Evolutionary conservation across 2,329 filamentous ascomycete species (phyloP).

Genomic region (Diaporthe australafricana): DNA sequence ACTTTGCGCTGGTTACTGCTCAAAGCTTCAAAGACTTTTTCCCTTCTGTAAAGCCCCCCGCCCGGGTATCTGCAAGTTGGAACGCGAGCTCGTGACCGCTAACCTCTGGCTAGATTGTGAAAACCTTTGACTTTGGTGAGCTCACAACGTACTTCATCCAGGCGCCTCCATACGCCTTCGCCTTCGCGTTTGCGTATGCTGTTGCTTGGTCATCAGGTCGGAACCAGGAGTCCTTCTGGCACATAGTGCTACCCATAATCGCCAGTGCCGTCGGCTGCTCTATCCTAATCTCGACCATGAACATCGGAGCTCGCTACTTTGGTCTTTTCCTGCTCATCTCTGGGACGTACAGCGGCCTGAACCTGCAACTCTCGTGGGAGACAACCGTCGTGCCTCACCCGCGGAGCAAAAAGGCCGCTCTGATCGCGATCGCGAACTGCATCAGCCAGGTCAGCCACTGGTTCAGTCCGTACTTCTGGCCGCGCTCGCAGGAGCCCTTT

Average conservation of each 20-base stretch:
- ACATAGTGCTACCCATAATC: background rate
- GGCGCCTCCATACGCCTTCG: background rate
- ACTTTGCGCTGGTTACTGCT: background rate
- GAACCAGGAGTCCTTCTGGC: background rate
- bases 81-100: background rate
- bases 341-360: background rate
- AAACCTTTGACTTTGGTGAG: slow-evolving; percentile 11
- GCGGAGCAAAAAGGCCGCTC: background rate
- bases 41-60: background rate
- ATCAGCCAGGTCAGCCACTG: slow-evolving; percentile 9
- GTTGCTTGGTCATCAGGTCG: slow-evolving; percentile 1
- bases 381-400: background rate
- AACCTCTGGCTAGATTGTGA: background rate
- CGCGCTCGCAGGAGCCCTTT: slow-evolving; percentile 1
- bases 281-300: background rate
- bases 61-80: background rate
- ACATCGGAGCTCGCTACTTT: slow-evolving; percentile 1
- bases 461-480: slow-evolving; percentile 10
- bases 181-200: background rate
- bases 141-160: slow-evolving; percentile 8
- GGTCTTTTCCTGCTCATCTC: background rate
- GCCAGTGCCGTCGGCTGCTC: background rate
- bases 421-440: background rate
- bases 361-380: background rate
- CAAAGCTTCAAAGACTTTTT: background rate